Conservation (phyloP, 108 stramenopile species). For the Nannochloropsis granulata region DNA sequence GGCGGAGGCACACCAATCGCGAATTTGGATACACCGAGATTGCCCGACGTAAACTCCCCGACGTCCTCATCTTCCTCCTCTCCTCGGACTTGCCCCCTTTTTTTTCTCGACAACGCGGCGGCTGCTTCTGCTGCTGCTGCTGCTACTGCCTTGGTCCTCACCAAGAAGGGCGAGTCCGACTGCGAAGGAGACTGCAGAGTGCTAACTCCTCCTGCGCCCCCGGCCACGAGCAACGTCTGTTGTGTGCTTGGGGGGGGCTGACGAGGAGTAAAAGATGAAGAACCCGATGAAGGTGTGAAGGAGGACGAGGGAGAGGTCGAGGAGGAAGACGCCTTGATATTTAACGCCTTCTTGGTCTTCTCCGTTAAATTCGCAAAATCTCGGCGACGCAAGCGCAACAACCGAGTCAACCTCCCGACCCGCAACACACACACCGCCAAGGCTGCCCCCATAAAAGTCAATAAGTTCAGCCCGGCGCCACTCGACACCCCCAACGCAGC, state of each 20-base stretch:
- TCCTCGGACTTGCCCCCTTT: too few species aligned
- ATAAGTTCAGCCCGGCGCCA: slow-evolving; percentile 66
- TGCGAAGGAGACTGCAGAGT: background rate
- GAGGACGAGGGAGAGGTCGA: background rate
- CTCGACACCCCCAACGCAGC: slow-evolving; percentile 70
- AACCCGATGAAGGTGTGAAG: too few species aligned
- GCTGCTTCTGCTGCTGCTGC: too few species aligned
- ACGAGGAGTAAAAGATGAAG: too few species aligned
- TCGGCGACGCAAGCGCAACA: background rate
- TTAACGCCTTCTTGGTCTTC: background rate
- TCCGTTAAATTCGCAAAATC: background rate
- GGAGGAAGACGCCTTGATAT: background rate
- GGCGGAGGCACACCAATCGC: background rate
- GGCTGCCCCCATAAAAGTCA: slow-evolving; percentile 49
- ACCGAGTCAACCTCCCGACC: background rate
- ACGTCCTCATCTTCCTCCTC: background rate
- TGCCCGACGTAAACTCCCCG: background rate
- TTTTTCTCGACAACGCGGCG: too few species aligned
- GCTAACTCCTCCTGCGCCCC: background rate
- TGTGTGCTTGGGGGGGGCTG: background rate
- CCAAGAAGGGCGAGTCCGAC: background rate
- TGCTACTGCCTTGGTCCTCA: background rate
- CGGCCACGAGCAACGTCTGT: background rate
- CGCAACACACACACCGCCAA: slow-evolving; percentile 59
- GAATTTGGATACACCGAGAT: too few species aligned